Evolutionary conservation across 2,329 filamentous ascomycete species (phyloP).

Genomic region (Paramyrothecium roridum): DNA sequence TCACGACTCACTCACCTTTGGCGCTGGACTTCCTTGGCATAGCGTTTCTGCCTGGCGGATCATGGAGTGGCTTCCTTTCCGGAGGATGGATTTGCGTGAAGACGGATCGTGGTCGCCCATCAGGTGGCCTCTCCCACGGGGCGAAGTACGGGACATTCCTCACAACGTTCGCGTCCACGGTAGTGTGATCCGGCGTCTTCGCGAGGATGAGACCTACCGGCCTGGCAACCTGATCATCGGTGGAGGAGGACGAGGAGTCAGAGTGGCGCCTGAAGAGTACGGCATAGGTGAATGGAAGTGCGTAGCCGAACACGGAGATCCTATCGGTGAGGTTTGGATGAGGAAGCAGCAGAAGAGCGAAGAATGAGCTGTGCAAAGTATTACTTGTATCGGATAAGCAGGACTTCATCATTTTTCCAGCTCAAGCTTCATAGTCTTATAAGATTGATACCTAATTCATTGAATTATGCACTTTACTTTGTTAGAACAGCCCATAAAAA

Average conservation of each 20-base stretch:
- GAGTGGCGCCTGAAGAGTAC: conserved; percentile 54
- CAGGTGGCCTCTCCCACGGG: conserved; percentile 73
- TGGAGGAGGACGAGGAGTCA: conserved; percentile 69
- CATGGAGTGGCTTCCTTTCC: conserved; percentile 81
- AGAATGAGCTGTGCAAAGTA: no score
- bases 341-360: conserved; percentile 25
- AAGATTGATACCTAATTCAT: no score
- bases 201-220: conserved; percentile 59
- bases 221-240: conserved; percentile 79
- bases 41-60: conserved; percentile 69
- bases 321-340: conserved; percentile 66
- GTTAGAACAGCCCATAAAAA: no score
- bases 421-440: no score
- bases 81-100: conserved; percentile 70
- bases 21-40: conserved; percentile 50
- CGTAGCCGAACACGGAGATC: conserved; percentile 60
- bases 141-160: conserved; percentile 76
- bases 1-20: conserved; percentile 69
- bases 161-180: conserved; percentile 67
- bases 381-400: no score
- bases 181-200: conserved; percentile 71
- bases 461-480: no score
- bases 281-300: conserved; percentile 74
- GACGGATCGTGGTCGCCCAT: conserved; percentile 80
- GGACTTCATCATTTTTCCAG: no score